Evolutionary conservation across 179 eudicot species (phyloP), one percentile per base, ranked within the genome.

Genomic region (Beta lomatogona): DNA sequence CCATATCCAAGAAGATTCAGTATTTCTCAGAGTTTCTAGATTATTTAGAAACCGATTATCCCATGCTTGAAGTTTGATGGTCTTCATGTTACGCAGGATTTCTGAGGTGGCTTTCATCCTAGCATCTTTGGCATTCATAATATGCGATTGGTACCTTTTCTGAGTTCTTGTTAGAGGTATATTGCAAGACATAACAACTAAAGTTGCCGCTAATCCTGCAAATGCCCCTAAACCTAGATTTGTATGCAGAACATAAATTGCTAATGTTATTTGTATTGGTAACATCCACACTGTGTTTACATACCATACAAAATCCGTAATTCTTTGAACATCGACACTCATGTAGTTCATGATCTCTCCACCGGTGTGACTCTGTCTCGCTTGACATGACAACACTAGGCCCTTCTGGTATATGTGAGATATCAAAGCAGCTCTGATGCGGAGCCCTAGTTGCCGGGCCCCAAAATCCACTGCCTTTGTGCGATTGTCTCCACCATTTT

Each of bases 401-500:
- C 99, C 99, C 79, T 96, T 94, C 69, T 84, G 83, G 85, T 94
- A 94, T 55, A 92, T 91, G 53, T 86, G 93, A 65, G 98, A 90
- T 81, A 91, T 92, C 77, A 96, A 81, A 41, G 97, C 96, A 18
- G 92, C 93, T 82, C 98, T 88, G 12, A 96, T 86, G 59, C 94
- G 90, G 57, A 92, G 91, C 76, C 99, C 98, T 36, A 96, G 89
- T 76, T 90, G 93, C 25, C 94, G 93, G 13, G 98, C 98, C 57
- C 99, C 97, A 82, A 94, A 96, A 91, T 87, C 97, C 99, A 96
- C 81, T 96, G 99, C 86, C 97, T 87, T 58, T 92, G 94, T 25
- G 99, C 87, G 57, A 82, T 84, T 22, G 99, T 95, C 85, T 96
- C 98, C 1, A 96, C 83, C 76, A 94, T 19, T 88, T 96, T 96